These are phyloP conservation scores for Fusarium sp. DNA, from an alignment of 2,329 filamentous ascomycete genomes.

Conservation along the genomic window DNA sequence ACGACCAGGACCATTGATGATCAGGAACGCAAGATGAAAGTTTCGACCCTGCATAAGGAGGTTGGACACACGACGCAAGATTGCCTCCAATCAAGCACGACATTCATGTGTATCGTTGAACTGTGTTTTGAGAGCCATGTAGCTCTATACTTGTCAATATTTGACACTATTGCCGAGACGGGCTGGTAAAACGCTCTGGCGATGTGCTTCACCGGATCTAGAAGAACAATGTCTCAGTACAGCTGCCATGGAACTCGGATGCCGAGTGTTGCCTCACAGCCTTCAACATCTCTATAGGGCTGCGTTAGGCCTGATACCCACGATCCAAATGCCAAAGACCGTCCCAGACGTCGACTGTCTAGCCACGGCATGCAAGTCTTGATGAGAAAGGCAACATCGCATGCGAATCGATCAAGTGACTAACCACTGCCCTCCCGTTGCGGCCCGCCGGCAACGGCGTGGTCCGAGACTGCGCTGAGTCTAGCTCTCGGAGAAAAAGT, in stretches of 20 bases:
- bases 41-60: neutral
- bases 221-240: neutral
- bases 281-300: neutral
- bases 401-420: neutral
- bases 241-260: neutral
- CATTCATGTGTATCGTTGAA: neutral
- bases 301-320: neutral
- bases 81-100: too few relatives aligned
- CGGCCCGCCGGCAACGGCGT: constrained; percentile 31
- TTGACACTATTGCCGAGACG: neutral
- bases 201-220: neutral
- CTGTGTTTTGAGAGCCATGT: neutral
- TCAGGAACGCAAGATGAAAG: neutral
- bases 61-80: neutral
- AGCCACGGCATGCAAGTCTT: neutral
- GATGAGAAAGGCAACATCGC: constrained; percentile 1
- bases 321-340: neutral
- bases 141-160: neutral
- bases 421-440: neutral
- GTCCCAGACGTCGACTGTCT: neutral
- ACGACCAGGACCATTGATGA: neutral
- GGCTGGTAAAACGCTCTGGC: too few relatives aligned
- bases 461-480: neutral
- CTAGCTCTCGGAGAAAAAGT: constrained; percentile 10
- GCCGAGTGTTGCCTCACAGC: neutral